Evolutionary conservation across 371 early-diverging fungal genomes (phyloP), one percentile per base, ranked within the genome.

Genomic region (Capillidium rhysosporum): DNA sequence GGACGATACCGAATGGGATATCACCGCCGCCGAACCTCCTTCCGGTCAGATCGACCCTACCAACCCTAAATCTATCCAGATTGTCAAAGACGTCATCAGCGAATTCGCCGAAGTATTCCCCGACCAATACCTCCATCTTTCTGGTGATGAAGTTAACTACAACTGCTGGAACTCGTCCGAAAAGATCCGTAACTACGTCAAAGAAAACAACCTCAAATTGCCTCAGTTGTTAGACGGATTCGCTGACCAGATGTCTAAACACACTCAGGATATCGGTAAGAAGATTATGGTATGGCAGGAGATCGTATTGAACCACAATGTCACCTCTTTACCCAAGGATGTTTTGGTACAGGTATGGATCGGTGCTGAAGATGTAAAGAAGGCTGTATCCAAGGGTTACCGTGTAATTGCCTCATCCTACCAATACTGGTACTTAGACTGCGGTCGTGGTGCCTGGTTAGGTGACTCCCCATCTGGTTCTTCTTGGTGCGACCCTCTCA

Each of bases 401-500:
- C 71, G 72, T 55, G 69, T 77, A 21, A 66, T 81, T 39, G 63
- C 72, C n/a, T 66, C 73, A 26, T 65, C 65, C 14, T 63, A 63
- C 23, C 73, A 75, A 47, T 77, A 72, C 63, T 79, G 77, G 64
- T 81, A 81, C 61, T 66, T 81, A 24, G 82, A 81, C 55, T 81
- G 82, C 57, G 81, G 81, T 44, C 66, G 71, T 46, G 81, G 81
- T 38, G 77, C 70, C 23, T 77, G 75, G 75, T 46, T 61, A 18
- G 60, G 60, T 38, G 48, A 52, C 57, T 18, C 49, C 40, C 26
- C 38, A 51, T 39, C 45, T 63, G 80, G 82, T 53, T 73, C 72
- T 20, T 77, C 77, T 39, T 84, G 84, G 83, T 85, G 86, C 57
- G 73, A 69, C 48, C 85, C 85, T 18, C 84, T 70, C 71, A 86